phyloP scores from a whole-genome alignment of 768 basidiomycete genomes.

The Suillus luteus region DNA sequence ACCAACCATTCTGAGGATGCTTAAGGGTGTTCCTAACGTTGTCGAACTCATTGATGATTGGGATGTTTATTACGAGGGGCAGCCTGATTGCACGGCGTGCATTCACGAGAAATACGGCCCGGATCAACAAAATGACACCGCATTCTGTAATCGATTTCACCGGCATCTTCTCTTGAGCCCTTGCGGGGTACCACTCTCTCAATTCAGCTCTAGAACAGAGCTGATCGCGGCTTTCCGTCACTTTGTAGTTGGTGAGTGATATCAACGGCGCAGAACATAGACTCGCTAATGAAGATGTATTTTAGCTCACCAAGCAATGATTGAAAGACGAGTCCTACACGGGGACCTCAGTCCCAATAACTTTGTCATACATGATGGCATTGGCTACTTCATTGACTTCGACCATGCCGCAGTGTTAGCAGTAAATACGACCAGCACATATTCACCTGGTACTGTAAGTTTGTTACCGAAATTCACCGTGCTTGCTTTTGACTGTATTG shows the following conservation, averaged over 20 bases:
- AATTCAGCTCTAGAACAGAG: constrained; percentile 1
- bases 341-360: background rate
- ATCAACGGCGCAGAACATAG: background rate
- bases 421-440: no score
- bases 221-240: constrained; percentile 15
- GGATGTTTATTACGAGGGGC: background rate
- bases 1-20: background rate
- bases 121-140: no score
- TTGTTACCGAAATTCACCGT: no score
- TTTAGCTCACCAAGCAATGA: background rate
- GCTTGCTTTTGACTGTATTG: no score
- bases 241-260: constrained; percentile 2
- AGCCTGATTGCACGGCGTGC: background rate
- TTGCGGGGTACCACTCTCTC: background rate
- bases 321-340: background rate
- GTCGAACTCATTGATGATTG: background rate
- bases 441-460: no score
- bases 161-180: background rate
- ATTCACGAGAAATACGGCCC: background rate
- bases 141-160: background rate
- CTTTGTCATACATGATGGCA: background rate
- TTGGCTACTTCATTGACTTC: background rate
- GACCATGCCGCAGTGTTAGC: no score
- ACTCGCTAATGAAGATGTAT: no score
- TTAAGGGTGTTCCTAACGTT: background rate